Percentiles rank a stretch among this genome's conserved stretches.
These are phyloP conservation scores for Elsinoe batatas DNA, from an alignment of 2,329 filamentous ascomycete species.

Conservation along the genomic window DNA sequence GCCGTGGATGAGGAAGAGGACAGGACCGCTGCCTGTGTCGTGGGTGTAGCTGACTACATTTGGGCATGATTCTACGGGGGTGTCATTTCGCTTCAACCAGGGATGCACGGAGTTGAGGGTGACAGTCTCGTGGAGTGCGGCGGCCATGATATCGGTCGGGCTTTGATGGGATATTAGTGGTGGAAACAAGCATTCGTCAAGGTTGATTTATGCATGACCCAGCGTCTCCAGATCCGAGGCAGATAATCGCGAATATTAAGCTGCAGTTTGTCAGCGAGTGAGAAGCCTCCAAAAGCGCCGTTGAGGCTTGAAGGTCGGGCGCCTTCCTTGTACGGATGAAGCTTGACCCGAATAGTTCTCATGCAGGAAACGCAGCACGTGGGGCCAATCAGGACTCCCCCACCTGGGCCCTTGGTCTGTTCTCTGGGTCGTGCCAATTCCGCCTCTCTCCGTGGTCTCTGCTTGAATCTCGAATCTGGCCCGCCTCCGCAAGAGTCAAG, in stretches of 20 bases:
- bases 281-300: background rate
- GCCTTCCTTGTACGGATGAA: background rate
- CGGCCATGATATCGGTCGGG: background rate
- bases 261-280: background rate
- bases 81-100: constrained; percentile 23
- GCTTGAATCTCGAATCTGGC: background rate
- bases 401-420: too few relatives aligned
- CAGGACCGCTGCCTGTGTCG: constrained; percentile 25
- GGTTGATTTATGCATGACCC: background rate
- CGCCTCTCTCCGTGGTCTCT: too few relatives aligned
- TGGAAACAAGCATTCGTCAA: constrained; percentile 10
- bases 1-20: constrained; percentile 38
- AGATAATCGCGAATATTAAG: background rate
- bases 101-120: constrained; percentile 22
- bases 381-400: background rate
- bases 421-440: too few relatives aligned
- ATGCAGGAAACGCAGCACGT: background rate
- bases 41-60: constrained; percentile 26
- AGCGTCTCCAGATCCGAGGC: background rate
- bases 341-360: background rate
- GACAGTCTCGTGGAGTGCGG: constrained; percentile 2
- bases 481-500: constrained; percentile 5
- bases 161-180: background rate
- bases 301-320: background rate
- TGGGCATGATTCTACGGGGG: constrained; percentile 22